Evolutionary conservation across 306 rosid genomes (phyloP).

Genomic region (Medicago ruthenica): DNA sequence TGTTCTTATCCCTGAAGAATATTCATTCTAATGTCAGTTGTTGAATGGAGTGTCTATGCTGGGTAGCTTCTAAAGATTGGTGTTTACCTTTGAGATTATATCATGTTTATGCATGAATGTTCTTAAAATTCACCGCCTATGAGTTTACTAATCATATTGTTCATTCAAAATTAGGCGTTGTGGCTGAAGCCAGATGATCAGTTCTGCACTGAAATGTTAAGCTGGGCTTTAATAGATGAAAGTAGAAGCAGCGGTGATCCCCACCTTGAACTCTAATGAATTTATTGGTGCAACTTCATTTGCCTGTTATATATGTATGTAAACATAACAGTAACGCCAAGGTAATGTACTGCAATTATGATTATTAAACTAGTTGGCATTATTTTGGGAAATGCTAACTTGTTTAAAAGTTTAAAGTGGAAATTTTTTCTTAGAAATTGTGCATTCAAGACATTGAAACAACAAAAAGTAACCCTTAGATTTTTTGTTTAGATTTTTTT

Average conservation of each 20-base stretch:
- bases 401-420: too few relatives aligned
- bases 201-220: slow-evolving; percentile 92
- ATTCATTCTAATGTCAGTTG: too few relatives aligned
- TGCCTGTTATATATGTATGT: slow-evolving; percentile 38
- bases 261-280: slow-evolving; percentile 45
- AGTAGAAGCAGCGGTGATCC: slow-evolving; percentile 58
- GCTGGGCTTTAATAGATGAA: slow-evolving; percentile 77
- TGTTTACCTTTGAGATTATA: slow-evolving; percentile 4
- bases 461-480: too few relatives aligned
- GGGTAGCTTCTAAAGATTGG: slow-evolving; percentile 10
- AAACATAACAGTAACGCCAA: slow-evolving; percentile 31
- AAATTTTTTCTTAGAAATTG: too few relatives aligned
- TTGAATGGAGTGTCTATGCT: slow-evolving; percentile 11
- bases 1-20: too few relatives aligned
- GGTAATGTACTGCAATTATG: slow-evolving; percentile 12
- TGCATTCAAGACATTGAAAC: too few relatives aligned
- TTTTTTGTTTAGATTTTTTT: slow-evolving; percentile 6
- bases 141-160: slow-evolving; percentile 38
- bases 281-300: slow-evolving; percentile 36
- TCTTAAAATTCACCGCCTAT: slow-evolving; percentile 3
- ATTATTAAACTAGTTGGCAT: background rate
- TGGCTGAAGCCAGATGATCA: slow-evolving; percentile 91
- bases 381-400: too few relatives aligned
- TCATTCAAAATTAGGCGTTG: slow-evolving; percentile 66
- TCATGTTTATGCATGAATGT: slow-evolving; percentile 1